Evolutionary conservation across 2,329 filamentous ascomycete species (phyloP), one percentile per base, ranked within the genome.

Genomic region (Phaeosphaeriaceae sp.): DNA sequence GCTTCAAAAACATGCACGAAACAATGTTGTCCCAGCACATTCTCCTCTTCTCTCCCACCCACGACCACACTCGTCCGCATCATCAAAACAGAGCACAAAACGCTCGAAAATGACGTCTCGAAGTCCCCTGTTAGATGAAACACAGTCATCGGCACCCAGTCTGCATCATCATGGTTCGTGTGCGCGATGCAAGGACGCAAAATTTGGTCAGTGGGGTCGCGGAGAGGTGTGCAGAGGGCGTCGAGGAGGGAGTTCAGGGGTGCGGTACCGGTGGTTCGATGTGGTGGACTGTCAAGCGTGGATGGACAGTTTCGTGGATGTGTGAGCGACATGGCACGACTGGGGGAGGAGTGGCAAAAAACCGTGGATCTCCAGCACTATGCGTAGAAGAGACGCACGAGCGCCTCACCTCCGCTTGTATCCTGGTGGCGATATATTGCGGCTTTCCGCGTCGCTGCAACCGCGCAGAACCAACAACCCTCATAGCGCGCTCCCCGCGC

Each of bases 1-100:
- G 33, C 45, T 10, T 54, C 52, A 20, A 42, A 54, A 15, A 44
- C 25, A 27, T 54, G 55, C 36, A 57, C 3, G 19, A 31, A 48
- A 17, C 27, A 45, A 41, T 52, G 46, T 17, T 24, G 3, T 1
- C 54, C 48, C 11, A 51, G 13, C 31, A 40, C n/a, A 15, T n/a
- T 21, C 9, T 27, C 2, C 21, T 27, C 42, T n/a, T 41, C 27
- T 24, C 31, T 25, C 1, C 22, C 24, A 36, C 17, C n/a, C 6
- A 6, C n/a, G 4, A 19, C 11, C 19, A 15, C 9, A 22, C 6
- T 17, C 20, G 41, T 41, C 15, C 42, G 41, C 24, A n/a, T 44
- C 13, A 56, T 13, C 4, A 56, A 15, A 6, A 53, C 24, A 45
- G 41, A 48, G 9, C 52, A 1, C 7, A 59, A 17, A 31, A 21